Evolutionary conservation across 352 stramenopile genomes (phyloP), one percentile per base, ranked within the genome.

Genomic region (Phytopythium chamaehyphon): DNA sequence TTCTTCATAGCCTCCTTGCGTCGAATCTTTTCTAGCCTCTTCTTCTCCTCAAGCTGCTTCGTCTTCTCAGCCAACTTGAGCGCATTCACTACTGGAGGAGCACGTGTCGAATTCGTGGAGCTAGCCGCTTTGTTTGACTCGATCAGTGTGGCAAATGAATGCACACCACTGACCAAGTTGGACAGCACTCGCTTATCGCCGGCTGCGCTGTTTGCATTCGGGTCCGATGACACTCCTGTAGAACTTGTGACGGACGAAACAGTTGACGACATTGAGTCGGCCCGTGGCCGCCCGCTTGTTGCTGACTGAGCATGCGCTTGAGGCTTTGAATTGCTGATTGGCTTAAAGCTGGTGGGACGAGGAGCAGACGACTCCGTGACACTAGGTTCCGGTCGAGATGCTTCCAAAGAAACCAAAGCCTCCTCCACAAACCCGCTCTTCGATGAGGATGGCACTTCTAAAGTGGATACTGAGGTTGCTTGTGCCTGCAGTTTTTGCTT

Each of bases 21-120:
- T 36, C 76, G 78, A 46, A 68, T 55, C 42, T 88, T 86, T 40
- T 90, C 79, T 9, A 76, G 19, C 22, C 55, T 67, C 53, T 82
- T 87, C 62, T 86, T 87, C 57, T 89, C 71, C 59, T 94, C 83
- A 8, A 67, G 52, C 35, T 86, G 42, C 1, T 78, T 73, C 12
- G 69, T 83, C 36, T 69, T 82, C 57, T 92, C 81, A 1, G 81
- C 81, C 47, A 87, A 26, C 44, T 91, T 92, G 21, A 94, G 57
- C 1, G 84, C 66, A 45, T 73, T 90, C 6, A 94, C 72, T 23
- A 76, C 66, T 0, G 74, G 77, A 15, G 68, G 67, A 40, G 63
- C 75, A 48, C 80, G 71, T 69, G 7, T 56, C 37, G n/a, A 44
- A 73, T 40, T 50, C 62, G 18, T 59, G 59, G 40, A 66, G 55